Evolutionary conservation across 2,329 filamentous ascomycete species (phyloP), one percentile per base, ranked within the genome.

Genomic region (Arthrobotrys iridis): DNA sequence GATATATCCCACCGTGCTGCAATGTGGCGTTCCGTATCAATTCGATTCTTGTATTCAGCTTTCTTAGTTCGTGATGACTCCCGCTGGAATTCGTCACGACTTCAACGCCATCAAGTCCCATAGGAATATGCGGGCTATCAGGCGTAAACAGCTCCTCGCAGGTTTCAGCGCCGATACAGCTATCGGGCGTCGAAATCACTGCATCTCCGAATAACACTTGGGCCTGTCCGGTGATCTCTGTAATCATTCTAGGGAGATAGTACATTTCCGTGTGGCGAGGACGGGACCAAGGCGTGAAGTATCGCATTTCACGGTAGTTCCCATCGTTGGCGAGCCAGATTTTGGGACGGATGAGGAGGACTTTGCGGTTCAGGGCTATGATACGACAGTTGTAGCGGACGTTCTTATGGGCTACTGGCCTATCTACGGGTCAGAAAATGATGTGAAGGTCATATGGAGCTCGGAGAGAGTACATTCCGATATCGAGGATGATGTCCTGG

Each of bases 281-380:
- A 3, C 86, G 83, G 62, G 85, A 83, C 89, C 89, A 91, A 0
- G 89, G 86, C 0, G 86, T 88, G 79, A 91, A 91, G 81, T 88
- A 85, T 13, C 87, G 82, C 82, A 85, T 85, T 79, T 90, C 88
- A 26, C 86, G 82, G 80, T 87, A 89, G 77, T 88, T 91, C 1
- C 90, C 90, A 81, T 92, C 89, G 74, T 91, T 90, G 52, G 90
- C 90, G 4, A 93, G 85, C 79, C 85, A 89, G 77, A 91, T 84
- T 82, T 93, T 93, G 0, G 90, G 90, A 8, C 91, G 85, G 68
- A 95, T 90, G 71, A 90, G 84, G 15, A 93, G 82, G 18, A 93
- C 89, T 82, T 89, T 88, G 58, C 87, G 86, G 78, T 93, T 87
- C 58, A 88, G 84, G 74, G 84, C 84, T 76, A 91, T 86, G n/a